Conservation (phyloP, 768 basidiomycete genomes). For the Tulasnella sp. region DNA sequence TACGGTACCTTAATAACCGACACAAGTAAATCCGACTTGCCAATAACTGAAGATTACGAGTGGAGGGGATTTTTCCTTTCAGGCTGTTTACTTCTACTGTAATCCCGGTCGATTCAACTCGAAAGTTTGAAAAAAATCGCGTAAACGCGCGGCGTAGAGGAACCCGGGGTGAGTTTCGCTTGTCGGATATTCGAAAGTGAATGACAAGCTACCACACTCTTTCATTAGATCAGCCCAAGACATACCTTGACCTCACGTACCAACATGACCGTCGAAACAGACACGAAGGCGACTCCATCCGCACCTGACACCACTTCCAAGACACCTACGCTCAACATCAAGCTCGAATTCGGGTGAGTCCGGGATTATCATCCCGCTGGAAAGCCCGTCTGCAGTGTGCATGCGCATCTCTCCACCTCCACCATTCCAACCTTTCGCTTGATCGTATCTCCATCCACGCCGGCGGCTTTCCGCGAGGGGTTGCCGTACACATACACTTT, state of each 20-base stretch:
- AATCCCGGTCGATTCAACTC: too few relatives aligned
- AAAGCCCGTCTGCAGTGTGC: too few relatives aligned
- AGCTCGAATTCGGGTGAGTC: constrained; percentile 47
- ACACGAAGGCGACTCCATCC: not conserved
- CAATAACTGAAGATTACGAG: not conserved
- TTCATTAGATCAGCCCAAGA: too few relatives aligned
- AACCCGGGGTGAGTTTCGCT: too few relatives aligned
- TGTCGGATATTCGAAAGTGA: too few relatives aligned
- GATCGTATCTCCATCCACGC: not conserved
- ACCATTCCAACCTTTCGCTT: not conserved
- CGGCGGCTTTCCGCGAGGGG: not conserved
- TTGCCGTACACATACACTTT: not conserved
- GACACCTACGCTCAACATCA: constrained; percentile 28
- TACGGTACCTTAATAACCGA: not conserved
- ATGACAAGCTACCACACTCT: too few relatives aligned
- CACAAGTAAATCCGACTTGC: too few relatives aligned
- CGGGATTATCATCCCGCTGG: not conserved
- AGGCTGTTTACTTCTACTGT: not conserved
- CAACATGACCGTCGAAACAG: too few relatives aligned
- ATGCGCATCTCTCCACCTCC: not conserved
- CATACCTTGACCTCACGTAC: too few relatives aligned
- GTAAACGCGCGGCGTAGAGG: too few relatives aligned
- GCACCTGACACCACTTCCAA: not conserved
- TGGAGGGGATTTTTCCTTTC: not conserved
- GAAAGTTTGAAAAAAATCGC: too few relatives aligned